Evolutionary conservation across 805 yeast genomes (phyloP).

Genomic region (Nakazawaea anatomiae): DNA sequence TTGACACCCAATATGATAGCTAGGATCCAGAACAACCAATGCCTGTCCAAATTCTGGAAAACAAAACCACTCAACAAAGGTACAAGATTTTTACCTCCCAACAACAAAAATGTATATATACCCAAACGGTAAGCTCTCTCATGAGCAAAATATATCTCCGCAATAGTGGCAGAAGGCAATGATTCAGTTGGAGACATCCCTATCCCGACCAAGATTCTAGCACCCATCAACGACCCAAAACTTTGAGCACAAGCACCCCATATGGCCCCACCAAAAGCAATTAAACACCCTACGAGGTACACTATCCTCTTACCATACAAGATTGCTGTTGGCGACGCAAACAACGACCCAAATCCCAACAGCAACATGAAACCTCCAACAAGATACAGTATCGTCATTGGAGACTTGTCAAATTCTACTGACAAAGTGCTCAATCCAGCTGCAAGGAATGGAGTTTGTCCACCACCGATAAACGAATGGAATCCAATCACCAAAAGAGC

Average conservation of each 20-base stretch:
- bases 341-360: conserved; percentile 51
- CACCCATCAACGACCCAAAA: conserved; percentile 49
- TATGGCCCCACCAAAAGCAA: conserved; percentile 45
- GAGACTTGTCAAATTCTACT: conserved; percentile 35
- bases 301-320: conserved; percentile 53
- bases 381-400: conserved; percentile 40
- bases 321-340: conserved; percentile 53
- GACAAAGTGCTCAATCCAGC: conserved; percentile 43
- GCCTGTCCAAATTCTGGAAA: conserved; percentile 41
- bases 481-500: conserved; percentile 48
- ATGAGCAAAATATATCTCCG: conserved; percentile 53
- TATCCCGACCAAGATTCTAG: conserved; percentile 51
- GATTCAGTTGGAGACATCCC: conserved; percentile 60
- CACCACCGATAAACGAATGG: conserved; percentile 56
- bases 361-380: conserved; percentile 57
- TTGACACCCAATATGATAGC: conserved; percentile 45
- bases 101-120: conserved; percentile 47
- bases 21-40: conserved; percentile 58
- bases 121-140: conserved; percentile 43
- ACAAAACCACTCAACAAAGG: conserved; percentile 52
- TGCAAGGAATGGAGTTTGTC: conserved; percentile 55
- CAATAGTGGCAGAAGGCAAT: conserved; percentile 52
- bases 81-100: conserved; percentile 51
- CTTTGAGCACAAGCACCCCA: conserved; percentile 47
- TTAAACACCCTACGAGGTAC: conserved; percentile 40